Evolutionary conservation across 2,329 filamentous ascomycete genomes (phyloP).

Genomic region (Dissoconium aciculare): DNA sequence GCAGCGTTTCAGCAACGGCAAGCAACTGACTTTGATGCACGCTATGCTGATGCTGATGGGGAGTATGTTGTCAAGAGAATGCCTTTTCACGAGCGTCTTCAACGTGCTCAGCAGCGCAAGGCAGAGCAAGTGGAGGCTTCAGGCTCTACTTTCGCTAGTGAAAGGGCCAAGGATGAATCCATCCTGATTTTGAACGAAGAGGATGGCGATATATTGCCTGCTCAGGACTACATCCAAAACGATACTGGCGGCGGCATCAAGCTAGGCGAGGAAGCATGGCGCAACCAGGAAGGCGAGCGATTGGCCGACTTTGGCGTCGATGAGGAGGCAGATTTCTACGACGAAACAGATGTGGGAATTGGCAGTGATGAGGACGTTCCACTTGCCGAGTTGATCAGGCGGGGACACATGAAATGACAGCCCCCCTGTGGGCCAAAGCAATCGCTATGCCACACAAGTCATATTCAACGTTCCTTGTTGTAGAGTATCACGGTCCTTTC

Average conservation of each 20-base stretch:
- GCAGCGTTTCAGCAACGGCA: slow-evolving; percentile 42
- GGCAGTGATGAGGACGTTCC: slow-evolving; percentile 51
- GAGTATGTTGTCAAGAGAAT: slow-evolving; percentile 25
- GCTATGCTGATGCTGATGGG: slow-evolving; percentile 20
- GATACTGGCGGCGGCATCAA: slow-evolving; percentile 2
- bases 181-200: slow-evolving; percentile 12
- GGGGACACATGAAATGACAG: no score
- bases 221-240: slow-evolving; percentile 10
- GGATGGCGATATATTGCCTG: slow-evolving; percentile 11
- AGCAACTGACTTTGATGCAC: slow-evolving; percentile 33
- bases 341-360: slow-evolving; percentile 36
- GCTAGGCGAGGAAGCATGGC: slow-evolving; percentile 48
- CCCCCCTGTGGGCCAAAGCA: no score
- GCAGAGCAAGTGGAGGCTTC: slow-evolving; percentile 12
- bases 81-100: slow-evolving; percentile 30
- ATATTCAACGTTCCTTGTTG: no score
- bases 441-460: no score
- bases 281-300: slow-evolving; percentile 59
- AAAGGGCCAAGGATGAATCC: slow-evolving; percentile 25
- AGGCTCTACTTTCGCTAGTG: slow-evolving; percentile 28
- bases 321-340: slow-evolving; percentile 54
- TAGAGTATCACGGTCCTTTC: no score
- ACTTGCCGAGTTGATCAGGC: slow-evolving; percentile 49
- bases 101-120: slow-evolving; percentile 13
- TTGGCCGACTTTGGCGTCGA: slow-evolving; percentile 68